These are phyloP conservation scores for Pseudocercospora cruenta DNA, from an alignment of 2,329 filamentous ascomycete species.

Conservation along the genomic window DNA sequence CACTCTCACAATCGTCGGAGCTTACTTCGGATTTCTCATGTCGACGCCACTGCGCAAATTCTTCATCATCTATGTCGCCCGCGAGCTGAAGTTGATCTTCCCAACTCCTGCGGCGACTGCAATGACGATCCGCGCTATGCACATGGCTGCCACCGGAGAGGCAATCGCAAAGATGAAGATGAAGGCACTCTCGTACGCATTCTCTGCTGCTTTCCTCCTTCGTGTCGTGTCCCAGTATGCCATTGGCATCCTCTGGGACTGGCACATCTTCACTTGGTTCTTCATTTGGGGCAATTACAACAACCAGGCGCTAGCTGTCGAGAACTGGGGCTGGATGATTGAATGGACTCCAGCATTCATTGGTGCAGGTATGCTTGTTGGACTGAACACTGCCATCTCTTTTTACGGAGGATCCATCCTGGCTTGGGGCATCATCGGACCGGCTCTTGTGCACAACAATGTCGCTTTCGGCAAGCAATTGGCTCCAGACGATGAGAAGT, in stretches of 20 bases:
- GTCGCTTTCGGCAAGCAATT: conserved; percentile 49
- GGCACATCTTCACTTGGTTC: conserved; percentile 51
- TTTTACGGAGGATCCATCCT: conserved; percentile 61
- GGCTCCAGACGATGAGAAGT: conserved; percentile 44
- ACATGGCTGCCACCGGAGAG: conserved; percentile 58
- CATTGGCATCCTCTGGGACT: conserved; percentile 59
- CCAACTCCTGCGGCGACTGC: conserved; percentile 64
- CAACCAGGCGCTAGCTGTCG: conserved; percentile 55
- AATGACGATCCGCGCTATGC: conserved; percentile 66
- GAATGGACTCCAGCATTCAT: conserved; percentile 66
- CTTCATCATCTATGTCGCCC: conserved; percentile 68
- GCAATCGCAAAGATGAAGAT: conserved; percentile 60
- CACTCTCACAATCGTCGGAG: conserved; percentile 63
- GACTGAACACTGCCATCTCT: conserved; percentile 61
- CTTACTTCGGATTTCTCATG: conserved; percentile 64
- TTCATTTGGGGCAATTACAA: conserved; percentile 60
- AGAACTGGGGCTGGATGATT: conserved; percentile 66
- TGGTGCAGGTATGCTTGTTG: conserved; percentile 61
- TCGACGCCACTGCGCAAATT: conserved; percentile 57
- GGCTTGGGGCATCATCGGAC: conserved; percentile 63
- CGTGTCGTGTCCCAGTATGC: conserved; percentile 64
- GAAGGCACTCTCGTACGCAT: conserved; percentile 57
- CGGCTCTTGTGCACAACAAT: conserved; percentile 58
- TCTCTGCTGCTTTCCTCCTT: conserved; percentile 54
- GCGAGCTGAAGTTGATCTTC: conserved; percentile 63